These are phyloP conservation scores for Leccinum subgranulosum DNA, from an alignment of 768 basidiomycete genomes.

Conservation along the genomic window DNA sequence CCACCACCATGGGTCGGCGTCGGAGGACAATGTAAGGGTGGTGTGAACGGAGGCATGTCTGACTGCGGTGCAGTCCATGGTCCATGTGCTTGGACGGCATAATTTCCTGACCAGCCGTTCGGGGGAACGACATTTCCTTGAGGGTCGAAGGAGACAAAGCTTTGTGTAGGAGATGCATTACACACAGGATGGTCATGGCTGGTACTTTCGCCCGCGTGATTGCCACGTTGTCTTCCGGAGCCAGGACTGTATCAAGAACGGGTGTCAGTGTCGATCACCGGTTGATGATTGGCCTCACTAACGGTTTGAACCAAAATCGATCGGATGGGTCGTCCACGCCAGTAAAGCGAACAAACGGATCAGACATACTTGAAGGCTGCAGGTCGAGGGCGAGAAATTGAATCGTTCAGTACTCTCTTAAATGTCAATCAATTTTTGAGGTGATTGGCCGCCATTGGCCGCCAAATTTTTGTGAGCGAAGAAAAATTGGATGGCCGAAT, in stretches of 20 bases:
- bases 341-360: not conserved
- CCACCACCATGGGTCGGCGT: not conserved
- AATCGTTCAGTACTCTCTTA: not conserved
- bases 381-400: not conserved
- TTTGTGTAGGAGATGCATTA: not conserved
- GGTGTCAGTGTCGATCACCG: constrained; percentile 6
- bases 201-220: not conserved
- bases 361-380: constrained; percentile 7
- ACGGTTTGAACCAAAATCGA: constrained; percentile 1
- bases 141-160: not conserved
- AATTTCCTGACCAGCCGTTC: not conserved
- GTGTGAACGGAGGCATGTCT: not conserved
- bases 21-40: not conserved
- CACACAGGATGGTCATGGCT: not conserved
- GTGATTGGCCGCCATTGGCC: constrained; percentile 12
- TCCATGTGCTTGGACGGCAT: not conserved
- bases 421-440: constrained; percentile 4
- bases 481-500: constrained; percentile 3
- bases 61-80: not conserved
- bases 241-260: constrained; percentile 4
- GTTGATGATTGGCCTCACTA: constrained; percentile 4
- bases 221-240: not conserved
- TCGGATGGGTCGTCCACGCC: not conserved
- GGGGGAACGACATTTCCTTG: not conserved
- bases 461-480: not conserved